Conservation (phyloP, 2,329 filamentous ascomycete species). For the Sclerotinia minor region DNA sequence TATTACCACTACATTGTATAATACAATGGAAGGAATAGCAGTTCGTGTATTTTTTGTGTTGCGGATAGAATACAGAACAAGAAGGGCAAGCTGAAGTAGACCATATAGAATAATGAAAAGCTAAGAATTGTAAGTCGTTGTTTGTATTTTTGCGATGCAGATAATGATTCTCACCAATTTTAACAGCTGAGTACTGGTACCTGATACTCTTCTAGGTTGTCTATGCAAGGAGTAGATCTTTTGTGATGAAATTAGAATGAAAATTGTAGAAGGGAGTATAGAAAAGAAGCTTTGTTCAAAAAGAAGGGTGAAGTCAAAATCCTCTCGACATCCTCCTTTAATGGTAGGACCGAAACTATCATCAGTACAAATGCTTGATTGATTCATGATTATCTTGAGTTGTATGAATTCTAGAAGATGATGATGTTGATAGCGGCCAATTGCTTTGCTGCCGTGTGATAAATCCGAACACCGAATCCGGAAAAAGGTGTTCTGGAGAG, state of each 20-base stretch:
- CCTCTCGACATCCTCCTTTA: background rate
- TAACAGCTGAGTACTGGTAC: background rate
- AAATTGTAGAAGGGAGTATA: slow-evolving; percentile 30
- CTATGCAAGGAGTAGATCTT: slow-evolving; percentile 1
- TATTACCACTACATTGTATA: slow-evolving; percentile 27
- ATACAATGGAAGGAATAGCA: slow-evolving; percentile 34
- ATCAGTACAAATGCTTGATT: slow-evolving; percentile 1
- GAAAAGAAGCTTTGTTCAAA: slow-evolving; percentile 35
- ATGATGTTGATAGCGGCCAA: background rate
- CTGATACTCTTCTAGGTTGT: slow-evolving; percentile 5
- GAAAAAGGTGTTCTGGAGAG: background rate
- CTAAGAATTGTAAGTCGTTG: background rate
- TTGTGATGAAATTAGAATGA: slow-evolving; percentile 24
- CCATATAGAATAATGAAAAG: background rate
- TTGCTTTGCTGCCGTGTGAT: background rate
- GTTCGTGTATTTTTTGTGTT: slow-evolving; percentile 19
- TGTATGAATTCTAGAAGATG: background rate
- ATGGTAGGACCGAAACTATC: slow-evolving; percentile 12
- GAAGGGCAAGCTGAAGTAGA: slow-evolving; percentile 28
- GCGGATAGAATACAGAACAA: slow-evolving; percentile 28
- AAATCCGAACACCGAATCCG: background rate
- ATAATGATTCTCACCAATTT: slow-evolving; percentile 4
- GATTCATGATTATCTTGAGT: background rate
- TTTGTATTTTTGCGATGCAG: background rate
- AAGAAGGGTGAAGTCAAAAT: slow-evolving; percentile 34